Evolutionary conservation across 768 basidiomycete genomes (phyloP), one percentile per base, ranked within the genome.

Genomic region (Pulveroboletus frians): DNA sequence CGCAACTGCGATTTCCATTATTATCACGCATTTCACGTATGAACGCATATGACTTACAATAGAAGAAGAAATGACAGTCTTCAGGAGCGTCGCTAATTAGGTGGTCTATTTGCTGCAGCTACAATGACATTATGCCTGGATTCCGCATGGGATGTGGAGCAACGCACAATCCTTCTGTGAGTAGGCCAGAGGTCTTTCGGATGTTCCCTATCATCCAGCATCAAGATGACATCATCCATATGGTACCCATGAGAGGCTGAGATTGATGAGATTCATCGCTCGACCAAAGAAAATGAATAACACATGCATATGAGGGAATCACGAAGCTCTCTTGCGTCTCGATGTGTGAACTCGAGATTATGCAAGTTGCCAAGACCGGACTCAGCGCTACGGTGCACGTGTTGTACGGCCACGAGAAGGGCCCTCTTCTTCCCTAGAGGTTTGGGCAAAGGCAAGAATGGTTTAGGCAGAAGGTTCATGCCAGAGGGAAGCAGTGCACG

Each of bases 1-100:
- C 0, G 59, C 60, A 43, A 47, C 63, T 64, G 20, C 30, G 9
- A 2, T 1, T 18, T 29, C 4, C 7, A n/a, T 45, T 39, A 18
- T 9, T 10, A 31, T 20, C 27, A 35, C 15, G 7, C 7, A 15
- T 30, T 21, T 26, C 13, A 14, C 6, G n/a, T 13, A 5, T n/a
- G 5, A 30, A 26, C 3, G 1, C 11, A 13, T 21, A 15, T 1
- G 10, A 23, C 75, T 32, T 52, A 81, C 81, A 83, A 36, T 80
- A 79, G 54, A 83, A 79, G 46, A 80, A 73, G 53, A 78, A 76
- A 3, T 64, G 71, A 45, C 79, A 78, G 0, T 74, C 73, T 1
- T 73, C 64, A 14, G 65, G 55, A 4, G 75, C 72, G 30, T 69
- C 73, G 4, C 59, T 52, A 0, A 76, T 75, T 6, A 83, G 61